Percentiles rank a stretch among this genome's conserved stretches.
Evolutionary conservation across 108 stramenopile genomes (phyloP).

Genomic region (Nitzschia inconspicua): DNA sequence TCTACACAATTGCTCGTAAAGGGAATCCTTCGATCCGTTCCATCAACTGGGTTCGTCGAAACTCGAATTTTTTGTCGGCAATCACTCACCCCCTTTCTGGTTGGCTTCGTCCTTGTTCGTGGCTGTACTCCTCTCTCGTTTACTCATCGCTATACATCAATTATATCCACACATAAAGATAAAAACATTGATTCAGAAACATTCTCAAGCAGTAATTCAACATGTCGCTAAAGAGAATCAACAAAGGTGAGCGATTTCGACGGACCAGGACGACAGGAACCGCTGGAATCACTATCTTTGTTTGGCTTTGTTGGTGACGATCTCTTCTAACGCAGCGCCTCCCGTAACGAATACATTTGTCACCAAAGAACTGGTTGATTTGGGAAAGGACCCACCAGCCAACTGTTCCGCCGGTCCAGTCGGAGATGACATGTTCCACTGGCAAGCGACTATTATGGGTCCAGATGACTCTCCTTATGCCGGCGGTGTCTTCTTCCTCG

Average conservation of each 20-base stretch:
- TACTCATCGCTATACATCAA: no score
- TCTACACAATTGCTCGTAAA: no score
- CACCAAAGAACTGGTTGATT: conserved; percentile 89
- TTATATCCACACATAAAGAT: no score
- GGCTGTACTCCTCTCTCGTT: no score
- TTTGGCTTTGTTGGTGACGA: not conserved
- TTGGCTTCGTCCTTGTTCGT: no score
- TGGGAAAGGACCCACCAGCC: conserved; percentile 98
- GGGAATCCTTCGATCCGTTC: no score
- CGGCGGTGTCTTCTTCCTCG: conserved; percentile 96
- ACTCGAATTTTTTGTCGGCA: no score
- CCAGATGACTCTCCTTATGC: conserved; percentile 96
- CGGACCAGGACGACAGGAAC: not conserved
- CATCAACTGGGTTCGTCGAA: no score
- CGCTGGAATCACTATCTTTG: not conserved
- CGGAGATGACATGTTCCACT: conserved; percentile 97
- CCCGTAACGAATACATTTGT: not conserved
- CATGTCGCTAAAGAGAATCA: conserved; percentile 92
- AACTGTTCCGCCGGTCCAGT: conserved; percentile 99
- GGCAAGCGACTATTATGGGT: conserved; percentile 98
- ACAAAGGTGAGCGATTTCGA: conserved; percentile 84
- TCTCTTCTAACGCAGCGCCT: not conserved
- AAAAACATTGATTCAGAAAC: no score
- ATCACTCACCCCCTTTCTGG: no score
- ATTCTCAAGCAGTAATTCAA: no score